These are phyloP conservation scores for Kregervanrija pseudodelftensis DNA, from an alignment of 805 yeast genomes.

Conservation along the genomic window DNA sequence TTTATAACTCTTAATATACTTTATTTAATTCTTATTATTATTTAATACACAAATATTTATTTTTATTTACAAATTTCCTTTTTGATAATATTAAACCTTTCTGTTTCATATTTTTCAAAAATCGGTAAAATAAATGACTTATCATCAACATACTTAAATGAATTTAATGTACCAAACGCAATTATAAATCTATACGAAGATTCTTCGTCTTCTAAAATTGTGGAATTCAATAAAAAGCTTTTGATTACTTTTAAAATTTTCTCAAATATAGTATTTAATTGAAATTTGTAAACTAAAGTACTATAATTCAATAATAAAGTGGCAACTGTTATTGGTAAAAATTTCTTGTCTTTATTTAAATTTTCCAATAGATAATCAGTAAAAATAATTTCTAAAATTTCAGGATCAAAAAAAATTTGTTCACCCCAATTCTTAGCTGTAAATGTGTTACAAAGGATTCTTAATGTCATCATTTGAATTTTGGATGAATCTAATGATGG, in stretches of 20 bases:
- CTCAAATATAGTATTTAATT: conserved; percentile 14
- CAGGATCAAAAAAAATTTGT: conserved; percentile 34
- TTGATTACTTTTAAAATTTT: conserved; percentile 4
- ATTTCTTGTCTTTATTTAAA: conserved; percentile 19
- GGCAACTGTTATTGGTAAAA: conserved; percentile 33
- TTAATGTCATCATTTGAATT: conserved; percentile 47
- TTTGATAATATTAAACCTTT: conserved; percentile 17
- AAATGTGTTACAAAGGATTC: conserved; percentile 52
- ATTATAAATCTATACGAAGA: conserved; percentile 59
- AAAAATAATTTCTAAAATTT: conserved; percentile 32
- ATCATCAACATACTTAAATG: conserved; percentile 10
- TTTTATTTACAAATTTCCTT: conserved; percentile 12
- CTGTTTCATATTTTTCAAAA: conserved; percentile 5
- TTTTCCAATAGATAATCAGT: conserved; percentile 16
- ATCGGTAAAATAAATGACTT: conserved; percentile 6
- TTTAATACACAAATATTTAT: neutral
- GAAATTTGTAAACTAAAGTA: conserved; percentile 28
- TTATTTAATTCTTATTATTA: neutral
- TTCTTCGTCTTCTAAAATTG: conserved; percentile 40
- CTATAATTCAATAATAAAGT: conserved; percentile 46
- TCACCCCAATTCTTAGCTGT: conserved; percentile 40
- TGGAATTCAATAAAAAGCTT: conserved; percentile 8
- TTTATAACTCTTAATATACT: neutral
- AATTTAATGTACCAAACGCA: conserved; percentile 54
- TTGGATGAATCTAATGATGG: conserved; percentile 23